Evolutionary conservation across 202 grass and related monocot genomes (phyloP), one percentile per base, ranked within the genome.

Genomic region (Carex sylvatica): DNA sequence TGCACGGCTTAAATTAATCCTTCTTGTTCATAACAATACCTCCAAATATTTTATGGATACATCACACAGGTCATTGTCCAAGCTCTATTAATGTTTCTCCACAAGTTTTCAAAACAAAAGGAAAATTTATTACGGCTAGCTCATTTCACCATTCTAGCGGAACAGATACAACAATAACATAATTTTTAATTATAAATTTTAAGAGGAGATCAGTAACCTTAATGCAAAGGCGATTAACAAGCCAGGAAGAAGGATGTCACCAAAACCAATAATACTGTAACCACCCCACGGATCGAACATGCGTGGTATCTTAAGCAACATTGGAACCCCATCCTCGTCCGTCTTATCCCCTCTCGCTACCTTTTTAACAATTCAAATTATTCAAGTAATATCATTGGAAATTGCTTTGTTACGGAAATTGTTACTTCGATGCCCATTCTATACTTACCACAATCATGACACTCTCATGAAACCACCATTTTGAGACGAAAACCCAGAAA

Each of bases 201-300:
- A 4, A 58, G 31, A 54, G 8, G 73, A 58, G 52, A 77, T 59
- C 52, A 79, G 42, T 84, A 35, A 96, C 96, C 96, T 95, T 78
- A 99, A 87, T 2, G 96, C 89, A 91, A 99, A 99, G 63, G 91
- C 96, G 86, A 99, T 83, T 80, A 99, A 83, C 69, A 99, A 82
- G 15, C 96, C 96, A 79, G 96, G 96, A 87, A 99, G 89, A 86
- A 98, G 91, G 85, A 98, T 98, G 85, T 98, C 96, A 59, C 96
- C 96, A 83, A 98, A 98, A 53, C 96, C 92, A 54, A 98, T 98
- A 36, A 98, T 98, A 83, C 92, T 98, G 89, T 89, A 98, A 63
- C 92, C 96, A 36, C 96, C 96, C 96, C 96, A 98, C 81, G 96
- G 96, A 82, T 98, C 96, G 87, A 95, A 99, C 91, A 99, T 91